Evolutionary conservation across 495 filamentous ascomycete genomes (phyloP), one percentile per base, ranked within the genome.

Genomic region (Cenococcum geophilum): DNA sequence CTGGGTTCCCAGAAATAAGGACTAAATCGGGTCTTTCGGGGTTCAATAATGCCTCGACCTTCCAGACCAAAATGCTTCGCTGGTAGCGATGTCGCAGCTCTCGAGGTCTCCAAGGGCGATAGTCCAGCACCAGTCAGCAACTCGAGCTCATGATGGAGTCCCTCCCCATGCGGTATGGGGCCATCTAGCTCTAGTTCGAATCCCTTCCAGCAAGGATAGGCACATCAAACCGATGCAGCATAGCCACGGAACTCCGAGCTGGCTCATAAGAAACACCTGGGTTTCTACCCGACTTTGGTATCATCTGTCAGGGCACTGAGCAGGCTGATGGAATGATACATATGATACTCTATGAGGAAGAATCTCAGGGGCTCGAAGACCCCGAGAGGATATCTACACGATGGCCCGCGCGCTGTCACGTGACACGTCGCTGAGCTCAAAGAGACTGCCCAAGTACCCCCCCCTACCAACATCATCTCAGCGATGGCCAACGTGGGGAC

Each of bases 21-120:
- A 79, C 40, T 14, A 78, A 48, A 55, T 79, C 77, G 0, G 77
- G 76, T 68, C 60, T 65, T 69, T 18, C 76, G 74, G 1, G 67
- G 59, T 14, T 40, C 60, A 61, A 79, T 75, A 12, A 62, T 59
- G 27, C 76, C 76, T 8, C 76, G 72, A 48, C 77, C 70, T 0
- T 50, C 35, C 11, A 74, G 69, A 52, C 71, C 56, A 58, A 77
- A 77, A 27, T 64, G 64, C 56, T 69, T 60, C 23, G 74, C 74
- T 1, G 73, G 62, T 25, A 75, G 50, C 18, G 54, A 63, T 1
- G 74, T 76, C 48, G 70, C 70, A 16, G 71, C 68, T 14, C 61
- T 40, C 10, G 73, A 49, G 3, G 63, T 69, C 34, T 76, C 73
- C 10, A 72, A 42, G 12, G 76, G 73, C 64, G 55, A 70, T 20